Conservation (phyloP, 176 grass and related monocot species). For the Cenchrus purpureus region DNA sequence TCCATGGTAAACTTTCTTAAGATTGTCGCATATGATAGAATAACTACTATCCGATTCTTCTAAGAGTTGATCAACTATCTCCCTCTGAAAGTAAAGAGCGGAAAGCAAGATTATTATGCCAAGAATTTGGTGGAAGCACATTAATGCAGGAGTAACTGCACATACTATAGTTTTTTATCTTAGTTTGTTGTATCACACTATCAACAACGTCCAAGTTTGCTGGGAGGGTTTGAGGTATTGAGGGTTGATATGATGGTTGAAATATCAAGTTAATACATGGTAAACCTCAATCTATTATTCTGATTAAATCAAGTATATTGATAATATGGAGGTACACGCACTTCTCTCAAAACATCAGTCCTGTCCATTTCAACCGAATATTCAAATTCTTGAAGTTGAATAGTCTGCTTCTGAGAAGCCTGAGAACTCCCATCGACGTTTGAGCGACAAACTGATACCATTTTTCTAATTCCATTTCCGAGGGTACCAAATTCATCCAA, state of each 20-base stretch:
- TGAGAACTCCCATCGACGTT: conserved; percentile 6
- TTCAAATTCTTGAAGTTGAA: conserved; percentile 51
- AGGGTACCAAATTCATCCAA: conserved; percentile 51
- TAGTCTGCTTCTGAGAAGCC: conserved; percentile 22
- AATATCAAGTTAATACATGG: not conserved
- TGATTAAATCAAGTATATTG: not conserved
- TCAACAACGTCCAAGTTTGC: not conserved
- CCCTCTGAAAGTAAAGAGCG: conserved; percentile 50
- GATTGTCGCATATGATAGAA: conserved; percentile 68
- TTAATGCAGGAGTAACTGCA: not conserved
- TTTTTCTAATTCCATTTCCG: conserved; percentile 39
- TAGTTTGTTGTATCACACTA: not conserved
- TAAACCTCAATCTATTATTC: not conserved
- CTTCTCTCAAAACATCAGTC: conserved; percentile 55
- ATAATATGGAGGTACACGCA: conserved; percentile 31
- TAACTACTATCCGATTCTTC: conserved; percentile 41
- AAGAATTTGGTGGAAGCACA: not conserved
- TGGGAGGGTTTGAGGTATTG: not conserved
- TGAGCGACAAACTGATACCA: not conserved
- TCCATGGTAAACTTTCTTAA: conserved; percentile 75
- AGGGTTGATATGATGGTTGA: not conserved
- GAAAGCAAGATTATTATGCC: not conserved
- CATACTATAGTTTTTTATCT: not conserved
- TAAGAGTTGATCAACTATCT: conserved; percentile 65
- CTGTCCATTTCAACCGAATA: conserved; percentile 50